Conservation (phyloP, 75 land plant genomes). For the Cupressus sempervirens region DNA sequence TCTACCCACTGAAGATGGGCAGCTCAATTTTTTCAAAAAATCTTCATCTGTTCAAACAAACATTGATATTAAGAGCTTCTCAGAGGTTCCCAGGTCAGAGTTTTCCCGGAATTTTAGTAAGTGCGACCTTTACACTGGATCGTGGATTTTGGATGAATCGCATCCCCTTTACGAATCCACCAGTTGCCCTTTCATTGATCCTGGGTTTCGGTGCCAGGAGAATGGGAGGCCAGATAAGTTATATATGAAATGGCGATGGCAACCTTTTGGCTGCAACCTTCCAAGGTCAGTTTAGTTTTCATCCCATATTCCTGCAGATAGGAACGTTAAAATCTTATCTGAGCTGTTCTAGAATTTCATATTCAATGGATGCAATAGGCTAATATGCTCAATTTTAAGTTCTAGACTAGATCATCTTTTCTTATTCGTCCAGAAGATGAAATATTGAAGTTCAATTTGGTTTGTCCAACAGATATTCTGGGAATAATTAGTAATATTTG, state of each 20-base stretch:
- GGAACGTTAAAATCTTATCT: not conserved
- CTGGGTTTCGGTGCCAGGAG: conserved; percentile 63
- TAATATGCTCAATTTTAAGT: not conserved
- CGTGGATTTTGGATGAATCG: conserved; percentile 65
- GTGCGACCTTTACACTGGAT: conserved; percentile 58
- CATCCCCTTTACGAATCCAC: conserved; percentile 62
- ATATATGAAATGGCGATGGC: conserved; percentile 50
- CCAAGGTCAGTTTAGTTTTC: conserved; percentile 54
- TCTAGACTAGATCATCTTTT: not conserved
- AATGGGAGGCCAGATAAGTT: conserved; percentile 62
- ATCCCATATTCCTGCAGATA: not conserved
- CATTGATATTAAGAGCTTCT: not conserved
- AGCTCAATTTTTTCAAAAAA: not conserved
- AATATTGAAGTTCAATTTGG: not conserved
- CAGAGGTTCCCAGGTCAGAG: conserved; percentile 6
- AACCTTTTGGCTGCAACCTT: conserved; percentile 50
- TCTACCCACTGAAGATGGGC: not conserved
- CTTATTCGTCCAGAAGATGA: not conserved
- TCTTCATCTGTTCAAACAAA: not conserved
- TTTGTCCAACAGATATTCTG: not conserved
- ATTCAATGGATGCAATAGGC: not conserved
- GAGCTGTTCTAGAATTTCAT: not conserved
- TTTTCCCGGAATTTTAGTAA: conserved; percentile 2
- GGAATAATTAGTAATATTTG: not conserved
- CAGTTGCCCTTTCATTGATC: conserved; percentile 57